Base-by-base conservation (phyloP, 495 filamentous ascomycete species). In the Hypomontagnella monticulosa region DNA sequence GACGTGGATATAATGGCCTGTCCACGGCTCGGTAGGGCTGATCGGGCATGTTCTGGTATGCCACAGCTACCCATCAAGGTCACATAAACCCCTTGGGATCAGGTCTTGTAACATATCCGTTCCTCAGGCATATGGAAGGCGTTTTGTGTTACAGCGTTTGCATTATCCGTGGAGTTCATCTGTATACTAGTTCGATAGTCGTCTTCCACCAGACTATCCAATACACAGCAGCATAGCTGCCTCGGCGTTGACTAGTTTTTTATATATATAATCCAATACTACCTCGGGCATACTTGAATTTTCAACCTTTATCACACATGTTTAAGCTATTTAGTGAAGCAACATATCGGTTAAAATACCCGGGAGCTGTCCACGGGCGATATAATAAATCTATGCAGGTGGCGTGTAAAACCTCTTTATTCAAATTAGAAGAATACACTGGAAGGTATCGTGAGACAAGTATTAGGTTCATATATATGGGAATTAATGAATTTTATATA, bases 81-180 rank as follows among this genome's bases (percentile, higher is more conserved):
- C 7, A 14, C 30, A 42, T 43, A 16, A 33, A 32, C 11, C 5
- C 41, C 4, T 12, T 4, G 8, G n/a, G 18, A 47, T 44, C 2
- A 1, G 40, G 36, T 3, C 10, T 41, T 65, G 61, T 65, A 59
- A 54, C 33, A 63, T 41, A 43, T 57, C 30, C n/a, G n/a, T 9
- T 30, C 18, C 32, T 37, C 15, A 30, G 23, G 64, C 64, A 67
- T 67, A 58, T 54, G 20, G 7, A 16, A 16, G 58, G 64, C 57
- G 48, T 67, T 67, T 2, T 23, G 46, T 52, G 51, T 12, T 32
- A 55, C 49, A 48, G 65, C 59, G 48, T 55, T 55, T 55, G 48
- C 54, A 46, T 55, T 58, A 20, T 4, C 48, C 11, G 8, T 30
- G 18, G 18, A 19, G 19, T 62, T 43, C 34, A 38, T 38, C 49